These are phyloP conservation scores for Xylariomycetidae sp. DNA, from an alignment of 2,329 filamentous ascomycete species.

Conservation along the genomic window DNA sequence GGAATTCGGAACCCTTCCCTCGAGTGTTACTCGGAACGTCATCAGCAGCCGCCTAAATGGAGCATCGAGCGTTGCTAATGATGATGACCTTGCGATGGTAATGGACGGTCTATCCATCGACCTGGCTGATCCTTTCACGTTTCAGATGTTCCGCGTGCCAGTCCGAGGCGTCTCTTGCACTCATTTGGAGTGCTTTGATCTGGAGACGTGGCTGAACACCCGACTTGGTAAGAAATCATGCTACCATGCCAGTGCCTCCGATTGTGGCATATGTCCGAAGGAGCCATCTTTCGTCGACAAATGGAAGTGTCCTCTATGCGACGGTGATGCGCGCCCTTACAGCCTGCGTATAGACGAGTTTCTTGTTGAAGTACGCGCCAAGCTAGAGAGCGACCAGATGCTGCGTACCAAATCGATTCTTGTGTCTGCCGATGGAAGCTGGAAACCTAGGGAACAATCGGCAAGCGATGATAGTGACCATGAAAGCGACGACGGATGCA, in stretches of 20 bases:
- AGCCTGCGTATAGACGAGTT: constrained; percentile 71
- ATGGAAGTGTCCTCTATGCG: constrained; percentile 87
- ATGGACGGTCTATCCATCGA: constrained; percentile 56
- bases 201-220: constrained; percentile 72
- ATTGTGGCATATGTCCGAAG: constrained; percentile 32
- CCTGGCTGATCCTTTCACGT: constrained; percentile 63
- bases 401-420: constrained; percentile 55
- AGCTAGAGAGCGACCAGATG: constrained; percentile 45
- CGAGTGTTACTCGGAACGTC: no score
- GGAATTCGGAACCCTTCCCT: constrained; percentile 32
- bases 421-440: constrained; percentile 60
- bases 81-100: constrained; percentile 61
- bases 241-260: constrained; percentile 30
- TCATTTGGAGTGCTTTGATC: constrained; percentile 87
- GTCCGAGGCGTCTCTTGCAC: constrained; percentile 65
- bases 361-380: constrained; percentile 55
- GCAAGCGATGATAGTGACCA: constrained; percentile 27
- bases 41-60: no score
- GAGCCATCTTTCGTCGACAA: constrained; percentile 60
- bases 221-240: constrained; percentile 44
- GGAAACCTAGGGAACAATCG: constrained; percentile 44
- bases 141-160: constrained; percentile 62
- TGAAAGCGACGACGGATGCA: constrained; percentile 25
- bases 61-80: no score
- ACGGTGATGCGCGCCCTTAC: constrained; percentile 68